phyloP scores from a whole-genome alignment of 1,139 yeast genomes.

The Candida sp. region DNA sequence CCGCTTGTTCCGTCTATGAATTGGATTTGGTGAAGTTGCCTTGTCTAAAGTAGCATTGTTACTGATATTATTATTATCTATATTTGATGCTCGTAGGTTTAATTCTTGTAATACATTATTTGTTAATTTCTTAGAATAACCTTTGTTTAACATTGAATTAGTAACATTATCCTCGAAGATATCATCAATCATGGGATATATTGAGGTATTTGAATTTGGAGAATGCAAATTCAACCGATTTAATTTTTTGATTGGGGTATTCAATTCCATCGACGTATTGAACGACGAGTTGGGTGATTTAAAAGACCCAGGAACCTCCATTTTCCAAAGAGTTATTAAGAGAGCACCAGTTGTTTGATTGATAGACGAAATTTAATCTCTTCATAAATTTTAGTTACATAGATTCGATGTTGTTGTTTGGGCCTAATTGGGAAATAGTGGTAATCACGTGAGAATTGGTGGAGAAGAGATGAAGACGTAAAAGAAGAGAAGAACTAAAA shows the following conservation, averaged over 20 bases:
- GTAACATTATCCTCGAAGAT: slow-evolving; percentile 5
- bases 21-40: slow-evolving; percentile 4
- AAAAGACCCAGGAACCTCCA: slow-evolving; percentile 7
- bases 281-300: slow-evolving; percentile 1
- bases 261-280: slow-evolving; percentile 15
- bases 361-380: background rate
- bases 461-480: no score
- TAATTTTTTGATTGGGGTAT: slow-evolving; percentile 41
- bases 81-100: slow-evolving; percentile 32
- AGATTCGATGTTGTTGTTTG: background rate
- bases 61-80: slow-evolving; percentile 17
- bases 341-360: no score
- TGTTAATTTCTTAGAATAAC: slow-evolving; percentile 40
- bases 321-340: background rate
- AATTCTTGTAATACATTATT: slow-evolving; percentile 40
- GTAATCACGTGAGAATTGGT: background rate
- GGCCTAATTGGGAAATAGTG: background rate
- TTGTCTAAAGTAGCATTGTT: slow-evolving; percentile 8
- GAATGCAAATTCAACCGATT: slow-evolving; percentile 30
- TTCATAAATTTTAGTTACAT: background rate
- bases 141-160: slow-evolving; percentile 32
- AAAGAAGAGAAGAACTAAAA: no score
- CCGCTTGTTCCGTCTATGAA: slow-evolving; percentile 20
- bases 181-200: slow-evolving; percentile 15
- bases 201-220: slow-evolving; percentile 17